Evolutionary conservation across 345 rosid species (phyloP).

Genomic region (Isatis tinctoria): DNA sequence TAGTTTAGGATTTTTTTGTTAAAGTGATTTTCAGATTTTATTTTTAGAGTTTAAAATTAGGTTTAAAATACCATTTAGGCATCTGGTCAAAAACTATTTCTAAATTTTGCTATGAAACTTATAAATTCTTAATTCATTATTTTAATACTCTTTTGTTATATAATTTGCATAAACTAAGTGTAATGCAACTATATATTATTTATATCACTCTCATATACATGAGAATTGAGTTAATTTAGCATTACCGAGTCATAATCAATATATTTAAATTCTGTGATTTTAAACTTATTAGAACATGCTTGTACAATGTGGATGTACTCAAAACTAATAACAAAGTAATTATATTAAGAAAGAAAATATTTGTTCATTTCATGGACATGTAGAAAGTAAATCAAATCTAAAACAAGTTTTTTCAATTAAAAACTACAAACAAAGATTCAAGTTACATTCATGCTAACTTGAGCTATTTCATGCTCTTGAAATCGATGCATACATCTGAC

Average conservation of each 20-base stretch:
- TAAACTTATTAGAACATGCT: background rate
- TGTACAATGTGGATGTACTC: background rate
- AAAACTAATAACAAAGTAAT: background rate
- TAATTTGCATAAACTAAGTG: background rate
- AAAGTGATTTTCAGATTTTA: background rate
- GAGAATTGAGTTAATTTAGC: background rate
- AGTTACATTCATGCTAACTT: background rate
- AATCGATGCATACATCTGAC: background rate
- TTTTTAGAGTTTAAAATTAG: no score
- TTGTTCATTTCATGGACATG: background rate
- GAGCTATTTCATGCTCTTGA: background rate
- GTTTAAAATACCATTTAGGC: no score
- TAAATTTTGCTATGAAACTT: no score
- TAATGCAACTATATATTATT: background rate
- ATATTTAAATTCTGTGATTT: background rate
- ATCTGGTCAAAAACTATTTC: no score
- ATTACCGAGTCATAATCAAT: background rate
- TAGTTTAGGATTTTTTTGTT: no score
- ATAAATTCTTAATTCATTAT: background rate
- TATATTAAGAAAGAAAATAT: no score
- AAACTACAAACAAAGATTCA: background rate
- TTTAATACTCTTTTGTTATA: background rate
- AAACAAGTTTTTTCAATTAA: background rate
- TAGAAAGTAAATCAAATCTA: background rate
- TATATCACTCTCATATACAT: no score